Evolutionary conservation across 2,329 filamentous ascomycete species (phyloP), one percentile per base, ranked within the genome.

Genomic region (Aspergillus sp.): DNA sequence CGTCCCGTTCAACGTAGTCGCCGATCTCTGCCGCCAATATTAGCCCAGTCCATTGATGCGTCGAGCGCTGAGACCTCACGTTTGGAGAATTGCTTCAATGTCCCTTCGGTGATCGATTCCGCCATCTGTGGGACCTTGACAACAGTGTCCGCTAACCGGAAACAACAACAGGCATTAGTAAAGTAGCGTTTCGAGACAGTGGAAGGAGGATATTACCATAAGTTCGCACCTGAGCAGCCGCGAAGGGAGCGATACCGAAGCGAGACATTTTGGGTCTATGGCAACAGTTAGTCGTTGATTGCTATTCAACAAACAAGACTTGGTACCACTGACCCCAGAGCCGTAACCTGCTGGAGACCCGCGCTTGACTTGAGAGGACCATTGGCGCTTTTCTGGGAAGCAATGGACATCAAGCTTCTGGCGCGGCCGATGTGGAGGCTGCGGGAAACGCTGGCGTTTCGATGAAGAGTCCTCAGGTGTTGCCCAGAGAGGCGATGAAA

Each of bases 71-170:
- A 9, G 39, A 30, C 65, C 81, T 68, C 77, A 86, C 84, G 83
- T 82, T 98, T 98, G 72, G 87, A 90, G 83, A 93, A 98, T 75
- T 97, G 92, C 81, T 97, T 97, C 73, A 99, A 78, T 21, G 95
- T 99, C 63, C 95, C 95, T 79, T 99, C 95, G 48, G 92, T 96
- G 77, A 99, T 98, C 53, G 95, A 98, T 80, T 99, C 95, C 65
- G 95, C 95, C 95, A 99, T 98, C 76, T 95, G 87, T 36, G 95
- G 95, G 68, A 98, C 95, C 81, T 98, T 94, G 78, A 99, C 88
- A 65, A 94, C 81, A 68, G 87, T 89, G 74, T 96, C 92, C 76
- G 93, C 93, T 80, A 15, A 21, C 6, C 32, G 32, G 12, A 13
- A 50, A 50, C 23, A 17, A 50, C 25, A 12, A 50, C 25, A 50